Evolutionary conservation across 2,329 filamentous ascomycete species (phyloP).

Genomic region (Massarina eburnea): DNA sequence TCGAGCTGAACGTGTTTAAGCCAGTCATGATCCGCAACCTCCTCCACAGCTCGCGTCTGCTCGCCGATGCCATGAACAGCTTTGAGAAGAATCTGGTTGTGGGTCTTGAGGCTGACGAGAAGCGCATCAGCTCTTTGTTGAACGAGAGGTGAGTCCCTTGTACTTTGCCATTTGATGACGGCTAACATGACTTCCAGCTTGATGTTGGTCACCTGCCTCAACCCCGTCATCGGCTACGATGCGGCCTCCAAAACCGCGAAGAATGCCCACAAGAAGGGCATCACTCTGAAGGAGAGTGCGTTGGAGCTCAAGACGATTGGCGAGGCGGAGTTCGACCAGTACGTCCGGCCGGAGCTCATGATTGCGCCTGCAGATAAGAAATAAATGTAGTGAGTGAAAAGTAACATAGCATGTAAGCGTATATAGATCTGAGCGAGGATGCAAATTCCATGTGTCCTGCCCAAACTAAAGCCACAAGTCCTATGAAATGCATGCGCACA

Average conservation of each 20-base stretch:
- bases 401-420: constrained; percentile 4
- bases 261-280: constrained; percentile 98
- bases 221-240: constrained; percentile 77
- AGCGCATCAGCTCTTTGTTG: constrained; percentile 84
- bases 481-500: too few species aligned
- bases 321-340: constrained; percentile 83
- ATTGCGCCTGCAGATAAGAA: constrained; percentile 75
- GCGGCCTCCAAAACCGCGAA: constrained; percentile 39
- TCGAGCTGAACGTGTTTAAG: constrained; percentile 99
- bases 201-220: constrained; percentile 97
- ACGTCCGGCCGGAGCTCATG: constrained; percentile 95
- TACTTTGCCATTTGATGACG: background rate
- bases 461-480: too few species aligned
- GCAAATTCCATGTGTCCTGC: too few species aligned
- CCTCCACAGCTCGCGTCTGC: constrained; percentile 84
- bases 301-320: constrained; percentile 90
- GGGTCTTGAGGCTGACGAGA: constrained; percentile 89
- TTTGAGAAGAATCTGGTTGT: constrained; percentile 92
- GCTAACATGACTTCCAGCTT: constrained; percentile 57
- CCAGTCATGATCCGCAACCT: constrained; percentile 94
- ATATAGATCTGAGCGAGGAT: background rate
- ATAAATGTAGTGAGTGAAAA: constrained; percentile 32
- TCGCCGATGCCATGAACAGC: constrained; percentile 89
- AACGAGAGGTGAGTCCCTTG: constrained; percentile 76
- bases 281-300: constrained; percentile 90